Percentiles rank a stretch among this genome's conserved stretches.
Conservation (phyloP, 306 rosid species). For the Senna tora region DNA sequence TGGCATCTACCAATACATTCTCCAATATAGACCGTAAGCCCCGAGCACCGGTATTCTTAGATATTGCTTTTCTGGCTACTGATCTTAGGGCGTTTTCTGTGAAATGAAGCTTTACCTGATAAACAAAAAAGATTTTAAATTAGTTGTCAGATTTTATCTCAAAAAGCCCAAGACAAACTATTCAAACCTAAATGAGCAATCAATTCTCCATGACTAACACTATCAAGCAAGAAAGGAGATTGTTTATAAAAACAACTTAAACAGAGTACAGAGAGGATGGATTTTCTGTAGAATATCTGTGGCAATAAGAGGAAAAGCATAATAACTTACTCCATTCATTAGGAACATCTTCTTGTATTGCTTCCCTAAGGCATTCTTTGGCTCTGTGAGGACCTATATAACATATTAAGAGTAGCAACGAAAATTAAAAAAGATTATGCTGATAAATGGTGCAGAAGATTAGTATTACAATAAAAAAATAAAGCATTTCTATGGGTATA, state of each 20-base stretch:
- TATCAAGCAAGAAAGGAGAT: constrained; percentile 23
- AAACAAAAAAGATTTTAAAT: constrained; percentile 27
- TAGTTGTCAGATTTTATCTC: constrained; percentile 20
- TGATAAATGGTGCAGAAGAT: constrained; percentile 22
- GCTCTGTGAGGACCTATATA: constrained; percentile 85
- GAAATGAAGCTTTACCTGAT: constrained; percentile 85
- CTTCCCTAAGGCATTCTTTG: constrained; percentile 96
- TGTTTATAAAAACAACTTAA: background rate
- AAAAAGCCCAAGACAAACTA: constrained; percentile 8
- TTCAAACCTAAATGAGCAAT: constrained; percentile 26
- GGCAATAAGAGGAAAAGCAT: background rate
- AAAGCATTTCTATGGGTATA: constrained; percentile 4
- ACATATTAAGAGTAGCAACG: constrained; percentile 22
- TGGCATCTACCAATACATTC: constrained; percentile 85
- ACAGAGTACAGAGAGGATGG: constrained; percentile 12
- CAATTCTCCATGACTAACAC: constrained; percentile 27
- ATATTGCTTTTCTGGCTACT: constrained; percentile 81
- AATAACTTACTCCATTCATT: constrained; percentile 84
- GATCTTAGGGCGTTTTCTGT: constrained; percentile 67
- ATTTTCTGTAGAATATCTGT: background rate
- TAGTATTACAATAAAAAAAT: constrained; percentile 3
- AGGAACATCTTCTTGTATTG: constrained; percentile 91
- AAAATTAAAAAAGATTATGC: constrained; percentile 17
- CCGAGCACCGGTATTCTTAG: constrained; percentile 89
- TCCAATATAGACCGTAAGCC: constrained; percentile 86